phyloP scores from a whole-genome alignment of 352 stramenopile genomes.

The Globisporangium apiculatum region DNA sequence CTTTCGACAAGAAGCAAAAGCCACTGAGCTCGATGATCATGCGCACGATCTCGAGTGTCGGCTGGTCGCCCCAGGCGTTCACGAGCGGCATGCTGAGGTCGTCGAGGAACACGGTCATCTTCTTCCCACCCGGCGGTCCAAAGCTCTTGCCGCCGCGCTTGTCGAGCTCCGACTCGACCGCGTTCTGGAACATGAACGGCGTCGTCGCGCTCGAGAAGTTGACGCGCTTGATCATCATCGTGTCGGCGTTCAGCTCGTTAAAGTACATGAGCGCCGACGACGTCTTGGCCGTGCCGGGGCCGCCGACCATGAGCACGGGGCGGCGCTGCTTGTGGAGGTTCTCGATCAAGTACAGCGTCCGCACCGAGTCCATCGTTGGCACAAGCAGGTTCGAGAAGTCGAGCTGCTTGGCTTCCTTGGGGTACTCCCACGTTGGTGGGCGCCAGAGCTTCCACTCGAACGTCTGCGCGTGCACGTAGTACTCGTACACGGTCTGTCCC shows the following conservation, averaged over 20 bases:
- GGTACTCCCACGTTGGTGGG: slow-evolving; percentile 94
- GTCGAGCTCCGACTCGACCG: slow-evolving; percentile 97
- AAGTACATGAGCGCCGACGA: slow-evolving; percentile 98
- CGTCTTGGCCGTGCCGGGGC: slow-evolving; percentile 97
- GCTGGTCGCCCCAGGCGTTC: slow-evolving; percentile 98
- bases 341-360: slow-evolving; percentile 90
- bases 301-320: slow-evolving; percentile 94
- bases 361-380: slow-evolving; percentile 97
- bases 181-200: slow-evolving; percentile 97
- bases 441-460: slow-evolving; percentile 95
- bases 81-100: slow-evolving; percentile 96
- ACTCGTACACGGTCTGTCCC: slow-evolving; percentile 91
- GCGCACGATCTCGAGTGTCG: slow-evolving; percentile 96
- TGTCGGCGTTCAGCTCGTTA: slow-evolving; percentile 89
- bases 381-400: slow-evolving; percentile 98
- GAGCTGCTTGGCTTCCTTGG: slow-evolving; percentile 87
- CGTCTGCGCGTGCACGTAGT: slow-evolving; percentile 88
- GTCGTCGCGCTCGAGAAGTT: slow-evolving; percentile 98
- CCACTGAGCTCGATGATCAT: slow-evolving; percentile 95
- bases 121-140: slow-evolving; percentile 95
- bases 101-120: slow-evolving; percentile 99
- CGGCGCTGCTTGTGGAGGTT: slow-evolving; percentile 93
- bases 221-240: slow-evolving; percentile 95
- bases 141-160: slow-evolving; percentile 98
- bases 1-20: slow-evolving; percentile 98